Evolutionary conservation across 345 rosid species (phyloP).

Genomic region (Citrus inodora): DNA sequence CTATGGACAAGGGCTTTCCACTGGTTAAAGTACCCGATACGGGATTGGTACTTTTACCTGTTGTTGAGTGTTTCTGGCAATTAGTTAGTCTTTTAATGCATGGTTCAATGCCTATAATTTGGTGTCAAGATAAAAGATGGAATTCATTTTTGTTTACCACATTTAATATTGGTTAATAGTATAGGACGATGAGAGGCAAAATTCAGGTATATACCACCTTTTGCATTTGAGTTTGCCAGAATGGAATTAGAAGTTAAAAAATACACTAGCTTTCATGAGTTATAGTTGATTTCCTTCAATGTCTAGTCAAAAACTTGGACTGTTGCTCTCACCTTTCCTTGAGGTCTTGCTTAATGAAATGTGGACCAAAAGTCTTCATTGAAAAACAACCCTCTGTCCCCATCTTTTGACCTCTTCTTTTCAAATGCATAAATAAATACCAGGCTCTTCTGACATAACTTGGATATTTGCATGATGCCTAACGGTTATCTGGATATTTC

Average conservation of each 20-base stretch:
- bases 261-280: neutral
- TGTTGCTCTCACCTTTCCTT: neutral
- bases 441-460: neutral
- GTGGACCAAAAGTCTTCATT: neutral
- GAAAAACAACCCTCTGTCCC: neutral
- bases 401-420: neutral
- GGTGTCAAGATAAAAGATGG: neutral
- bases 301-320: neutral
- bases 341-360: neutral
- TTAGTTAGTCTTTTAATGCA: neutral
- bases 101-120: neutral
- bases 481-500: constrained; percentile 3
- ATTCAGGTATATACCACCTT: neutral
- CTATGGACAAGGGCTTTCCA: neutral
- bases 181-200: neutral
- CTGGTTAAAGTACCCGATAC: neutral
- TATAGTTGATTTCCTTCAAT: neutral
- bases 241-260: neutral
- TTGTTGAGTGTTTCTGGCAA: neutral
- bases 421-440: neutral
- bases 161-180: neutral
- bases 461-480: neutral
- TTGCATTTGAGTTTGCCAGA: neutral
- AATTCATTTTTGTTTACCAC: neutral
- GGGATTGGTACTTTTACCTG: neutral